These are phyloP conservation scores for Chrysopogon serrulatus DNA, from an alignment of 176 grass and related monocot species.

Conservation along the genomic window DNA sequence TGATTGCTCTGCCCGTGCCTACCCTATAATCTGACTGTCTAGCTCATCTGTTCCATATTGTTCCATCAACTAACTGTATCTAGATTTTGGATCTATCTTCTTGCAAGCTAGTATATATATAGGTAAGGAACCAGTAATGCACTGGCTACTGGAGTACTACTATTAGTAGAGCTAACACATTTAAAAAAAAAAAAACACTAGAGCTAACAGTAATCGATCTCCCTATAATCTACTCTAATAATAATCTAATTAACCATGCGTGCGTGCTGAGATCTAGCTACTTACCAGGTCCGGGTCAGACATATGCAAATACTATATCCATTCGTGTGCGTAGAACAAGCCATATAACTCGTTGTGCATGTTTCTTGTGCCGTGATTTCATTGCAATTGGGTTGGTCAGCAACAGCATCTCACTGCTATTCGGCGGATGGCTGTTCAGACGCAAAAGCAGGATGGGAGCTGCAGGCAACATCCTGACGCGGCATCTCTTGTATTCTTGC, in stretches of 20 bases:
- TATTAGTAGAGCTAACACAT: not conserved
- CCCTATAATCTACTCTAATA: not conserved
- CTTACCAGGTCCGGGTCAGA: too few relatives aligned
- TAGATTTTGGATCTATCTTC: too few relatives aligned
- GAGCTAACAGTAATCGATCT: not conserved
- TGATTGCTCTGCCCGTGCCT: not conserved
- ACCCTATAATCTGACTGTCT: too few relatives aligned
- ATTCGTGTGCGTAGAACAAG: not conserved
- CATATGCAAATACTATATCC: not conserved
- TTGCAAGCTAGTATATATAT: too few relatives aligned
- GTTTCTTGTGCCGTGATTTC: not conserved
- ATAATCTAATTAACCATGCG: not conserved
- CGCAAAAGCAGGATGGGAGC: not conserved
- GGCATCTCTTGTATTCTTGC: slow-evolving; percentile 1
- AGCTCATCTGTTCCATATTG: too few relatives aligned
- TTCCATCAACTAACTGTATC: too few relatives aligned
- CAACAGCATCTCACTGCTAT: not conserved
- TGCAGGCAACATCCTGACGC: not conserved
- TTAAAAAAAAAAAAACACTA: too few relatives aligned
- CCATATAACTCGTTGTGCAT: not conserved
- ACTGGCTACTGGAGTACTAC: not conserved
- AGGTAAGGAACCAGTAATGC: too few relatives aligned
- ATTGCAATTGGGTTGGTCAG: not conserved
- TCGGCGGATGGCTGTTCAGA: not conserved
- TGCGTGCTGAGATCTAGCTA: too few relatives aligned